Percentiles rank a stretch among this genome's conserved stretches.
These are phyloP conservation scores for Penicillium canariense DNA, from an alignment of 495 filamentous ascomycete genomes.

Conservation along the genomic window DNA sequence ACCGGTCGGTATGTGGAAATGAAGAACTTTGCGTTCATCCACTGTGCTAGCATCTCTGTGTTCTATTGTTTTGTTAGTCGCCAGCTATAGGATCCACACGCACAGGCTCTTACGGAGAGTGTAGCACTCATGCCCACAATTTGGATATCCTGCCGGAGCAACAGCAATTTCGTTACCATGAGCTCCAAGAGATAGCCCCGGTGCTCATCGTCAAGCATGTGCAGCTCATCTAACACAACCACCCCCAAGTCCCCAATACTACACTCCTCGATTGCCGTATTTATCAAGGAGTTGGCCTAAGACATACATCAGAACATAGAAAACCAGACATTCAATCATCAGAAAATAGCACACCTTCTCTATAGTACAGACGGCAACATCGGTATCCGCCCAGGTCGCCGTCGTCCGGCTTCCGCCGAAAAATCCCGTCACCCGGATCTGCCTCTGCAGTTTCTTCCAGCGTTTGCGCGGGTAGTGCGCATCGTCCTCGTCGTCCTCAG, in stretches of 20 bases:
- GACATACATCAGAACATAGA: neutral
- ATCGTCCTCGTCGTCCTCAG: conserved; percentile 26
- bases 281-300: conserved; percentile 78
- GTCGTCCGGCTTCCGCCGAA: conserved; percentile 70
- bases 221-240: conserved; percentile 76
- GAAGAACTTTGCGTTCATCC: conserved; percentile 71
- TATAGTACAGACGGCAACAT: conserved; percentile 79
- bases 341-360: conserved; percentile 61
- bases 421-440: conserved; percentile 66
- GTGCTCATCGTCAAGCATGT: conserved; percentile 78
- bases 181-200: conserved; percentile 80
- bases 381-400: conserved; percentile 68
- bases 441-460: conserved; percentile 36
- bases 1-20: conserved; percentile 72
- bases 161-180: conserved; percentile 74
- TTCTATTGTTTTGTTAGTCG: conserved; percentile 50
- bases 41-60: conserved; percentile 62
- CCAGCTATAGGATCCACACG: neutral
- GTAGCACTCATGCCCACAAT: conserved; percentile 85
- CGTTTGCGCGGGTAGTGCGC: conserved; percentile 23
- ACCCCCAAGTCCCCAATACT: conserved; percentile 61
- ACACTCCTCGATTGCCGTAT: conserved; percentile 70
- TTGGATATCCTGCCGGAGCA: conserved; percentile 67
- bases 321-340: neutral
- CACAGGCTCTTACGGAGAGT: conserved; percentile 49